Evolutionary conservation across 2,329 filamentous ascomycete genomes (phyloP), one percentile per base, ranked within the genome.

Genomic region (Kalaharituber pfeilii): DNA sequence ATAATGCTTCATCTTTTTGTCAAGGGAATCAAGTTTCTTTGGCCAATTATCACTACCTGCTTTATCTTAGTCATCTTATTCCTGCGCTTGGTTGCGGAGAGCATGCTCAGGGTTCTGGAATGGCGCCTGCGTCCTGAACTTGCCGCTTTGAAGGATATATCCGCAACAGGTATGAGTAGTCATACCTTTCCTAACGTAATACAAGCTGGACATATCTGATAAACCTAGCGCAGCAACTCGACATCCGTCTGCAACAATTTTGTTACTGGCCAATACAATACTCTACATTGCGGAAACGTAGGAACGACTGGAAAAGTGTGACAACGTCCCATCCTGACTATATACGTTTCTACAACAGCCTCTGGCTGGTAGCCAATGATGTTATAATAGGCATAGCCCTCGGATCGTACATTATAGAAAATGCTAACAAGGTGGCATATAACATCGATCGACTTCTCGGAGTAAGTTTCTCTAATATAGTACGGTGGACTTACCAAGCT

Each of bases 261-360:
- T 96, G 89, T 69, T 98, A 98, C 68, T 96, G 89, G 88, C 93
- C 91, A 1, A 86, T 94, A 69, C 89, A 98, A 67, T 95, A 96
- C 66, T 76, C 89, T 44, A 96, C 87, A 15, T 69, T 98, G 49
- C 82, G 88, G n/a, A 81, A 85, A 65, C 77, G 88, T 36, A 93
- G 94, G 66, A 80, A 82, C 59, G 86, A 94, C 63, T 96, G 91
- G 89, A 85, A 87, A 56, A 96, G 89, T 66, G 84, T 96, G 53
- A 95, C 88, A 0, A 91, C 83, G 49, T 94, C 83, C 63, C 89
- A 98, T 67, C 86, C 89, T 0, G 91, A 98, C 67, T 98, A 98
- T 67, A 98, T 98, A 61, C 83, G 91, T 15, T 98, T 98, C 69
- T 98, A 96, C 71, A 98, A 98, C 68, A 95, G 87, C 65, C 73